These are phyloP conservation scores for Pythium dissotocum DNA, from an alignment of 352 stramenopile species.

Conservation along the genomic window DNA sequence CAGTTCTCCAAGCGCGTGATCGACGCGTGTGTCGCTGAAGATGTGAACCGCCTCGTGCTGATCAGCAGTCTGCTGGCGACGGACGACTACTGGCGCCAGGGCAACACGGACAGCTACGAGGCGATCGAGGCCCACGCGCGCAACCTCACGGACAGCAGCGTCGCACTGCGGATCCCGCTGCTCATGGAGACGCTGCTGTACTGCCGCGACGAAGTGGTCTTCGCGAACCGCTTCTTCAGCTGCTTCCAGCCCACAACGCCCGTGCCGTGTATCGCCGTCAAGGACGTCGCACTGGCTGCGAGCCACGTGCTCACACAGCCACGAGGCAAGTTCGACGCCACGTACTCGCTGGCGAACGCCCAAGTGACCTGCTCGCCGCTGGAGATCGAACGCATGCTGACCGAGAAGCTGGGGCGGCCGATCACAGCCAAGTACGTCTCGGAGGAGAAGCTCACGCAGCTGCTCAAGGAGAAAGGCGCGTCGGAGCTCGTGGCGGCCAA, in stretches of 20 bases:
- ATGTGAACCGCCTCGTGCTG: slow-evolving; percentile 57
- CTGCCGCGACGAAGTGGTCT: slow-evolving; percentile 75
- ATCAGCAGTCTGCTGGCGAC: slow-evolving; percentile 66
- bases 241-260: slow-evolving; percentile 47
- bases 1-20: slow-evolving; percentile 69
- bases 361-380: slow-evolving; percentile 43
- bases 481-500: slow-evolving; percentile 51
- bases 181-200: slow-evolving; percentile 80
- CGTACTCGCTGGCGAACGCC: slow-evolving; percentile 55
- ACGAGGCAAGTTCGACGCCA: slow-evolving; percentile 45
- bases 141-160: slow-evolving; percentile 40
- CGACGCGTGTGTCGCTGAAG: slow-evolving; percentile 48
- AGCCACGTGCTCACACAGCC: slow-evolving; percentile 47
- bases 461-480: slow-evolving; percentile 55
- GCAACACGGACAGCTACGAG: slow-evolving; percentile 45
- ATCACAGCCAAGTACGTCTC: slow-evolving; percentile 60
- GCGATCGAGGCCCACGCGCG: slow-evolving; percentile 69
- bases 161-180: slow-evolving; percentile 64
- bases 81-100: slow-evolving; percentile 25
- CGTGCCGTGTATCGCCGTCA: slow-evolving; percentile 68
- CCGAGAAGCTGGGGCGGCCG: slow-evolving; percentile 33
- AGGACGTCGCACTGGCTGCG: slow-evolving; percentile 59
- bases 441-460: slow-evolving; percentile 38
- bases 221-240: slow-evolving; percentile 56
- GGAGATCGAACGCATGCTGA: slow-evolving; percentile 45